A percentile compares a stretch with the other conserved stretches of the same genome.
These are phyloP conservation scores for Paspalum vaginatum DNA, from an alignment of 176 grass and related monocot species.

Conservation along the genomic window DNA sequence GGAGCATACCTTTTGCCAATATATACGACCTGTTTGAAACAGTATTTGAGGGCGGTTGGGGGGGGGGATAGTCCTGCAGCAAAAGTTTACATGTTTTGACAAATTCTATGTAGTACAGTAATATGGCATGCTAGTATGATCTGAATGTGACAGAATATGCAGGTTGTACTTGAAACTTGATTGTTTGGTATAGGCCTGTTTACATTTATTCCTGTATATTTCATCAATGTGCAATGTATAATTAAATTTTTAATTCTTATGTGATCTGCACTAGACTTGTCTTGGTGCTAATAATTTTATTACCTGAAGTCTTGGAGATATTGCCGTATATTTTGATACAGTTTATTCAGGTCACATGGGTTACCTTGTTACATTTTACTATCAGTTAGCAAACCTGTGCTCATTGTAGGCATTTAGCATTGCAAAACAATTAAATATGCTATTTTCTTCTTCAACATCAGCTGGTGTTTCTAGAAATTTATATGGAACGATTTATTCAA, in stretches of 20 bases:
- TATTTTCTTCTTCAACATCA: conserved; percentile 31
- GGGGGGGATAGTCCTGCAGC: no score
- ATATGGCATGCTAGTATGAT: conserved; percentile 27
- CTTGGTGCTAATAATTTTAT: conserved; percentile 30
- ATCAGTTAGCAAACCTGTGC: conserved; percentile 16
- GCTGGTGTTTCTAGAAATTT: conserved; percentile 49
- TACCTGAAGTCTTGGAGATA: background rate
- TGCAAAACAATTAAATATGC: conserved; percentile 21
- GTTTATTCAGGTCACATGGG: background rate
- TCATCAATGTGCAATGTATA: conserved; percentile 19
- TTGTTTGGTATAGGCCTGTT: background rate
- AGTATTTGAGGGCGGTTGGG: no score
- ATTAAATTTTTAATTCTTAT: conserved; percentile 23
- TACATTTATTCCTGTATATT: conserved; percentile 3
- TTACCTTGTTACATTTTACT: conserved; percentile 3
- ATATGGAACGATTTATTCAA: conserved; percentile 36
- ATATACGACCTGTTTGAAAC: background rate
- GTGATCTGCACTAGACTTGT: background rate
- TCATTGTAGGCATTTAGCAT: conserved; percentile 11
- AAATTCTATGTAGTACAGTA: background rate
- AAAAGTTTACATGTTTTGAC: background rate
- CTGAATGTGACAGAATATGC: conserved; percentile 10
- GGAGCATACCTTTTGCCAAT: background rate
- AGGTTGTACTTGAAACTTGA: background rate
- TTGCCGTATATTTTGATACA: conserved; percentile 26